Evolutionary conservation across 192 early-diverging fungal species (phyloP).

Genomic region (Pilaira anomala): DNA sequence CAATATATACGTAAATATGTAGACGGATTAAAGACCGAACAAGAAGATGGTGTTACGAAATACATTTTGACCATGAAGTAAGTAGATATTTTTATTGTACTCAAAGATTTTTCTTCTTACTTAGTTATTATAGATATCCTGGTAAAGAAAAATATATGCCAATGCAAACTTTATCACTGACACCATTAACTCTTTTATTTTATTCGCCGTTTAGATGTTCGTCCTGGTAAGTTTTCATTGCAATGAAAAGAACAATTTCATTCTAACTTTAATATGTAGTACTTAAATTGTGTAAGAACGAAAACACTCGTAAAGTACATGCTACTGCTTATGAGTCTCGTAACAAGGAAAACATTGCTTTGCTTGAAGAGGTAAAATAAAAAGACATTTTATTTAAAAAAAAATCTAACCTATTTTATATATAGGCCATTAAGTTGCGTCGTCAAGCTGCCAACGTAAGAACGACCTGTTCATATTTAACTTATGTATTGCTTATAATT

Average conservation of each 20-base stretch:
- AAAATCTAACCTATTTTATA: no score
- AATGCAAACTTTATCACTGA: not conserved
- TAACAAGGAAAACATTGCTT: conserved; percentile 57
- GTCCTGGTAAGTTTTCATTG: conserved; percentile 22
- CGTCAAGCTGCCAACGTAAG: conserved; percentile 39
- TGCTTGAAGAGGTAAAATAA: conserved; percentile 55
- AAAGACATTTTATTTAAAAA: not conserved
- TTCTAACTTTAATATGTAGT: conserved; percentile 24
- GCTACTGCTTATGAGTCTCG: conserved; percentile 49
- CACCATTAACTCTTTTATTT: not conserved
- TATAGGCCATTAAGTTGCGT: conserved; percentile 36
- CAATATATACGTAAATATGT: not conserved
- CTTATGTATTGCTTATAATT: not conserved
- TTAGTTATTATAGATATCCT: conserved; percentile 12
- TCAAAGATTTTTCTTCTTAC: not conserved
- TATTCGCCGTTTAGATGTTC: conserved; percentile 21
- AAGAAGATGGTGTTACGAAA: conserved; percentile 58
- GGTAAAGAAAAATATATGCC: conserved; percentile 12
- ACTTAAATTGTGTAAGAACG: conserved; percentile 48
- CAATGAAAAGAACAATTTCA: not conserved
- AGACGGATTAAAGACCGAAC: conserved; percentile 50
- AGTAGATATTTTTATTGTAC: conserved; percentile 20
- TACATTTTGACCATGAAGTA: conserved; percentile 76
- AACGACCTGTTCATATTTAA: conserved; percentile 25
- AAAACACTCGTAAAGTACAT: conserved; percentile 53